These are phyloP conservation scores for Cladosporium sp. DNA, from an alignment of 2,329 filamentous ascomycete species.

Conservation along the genomic window DNA sequence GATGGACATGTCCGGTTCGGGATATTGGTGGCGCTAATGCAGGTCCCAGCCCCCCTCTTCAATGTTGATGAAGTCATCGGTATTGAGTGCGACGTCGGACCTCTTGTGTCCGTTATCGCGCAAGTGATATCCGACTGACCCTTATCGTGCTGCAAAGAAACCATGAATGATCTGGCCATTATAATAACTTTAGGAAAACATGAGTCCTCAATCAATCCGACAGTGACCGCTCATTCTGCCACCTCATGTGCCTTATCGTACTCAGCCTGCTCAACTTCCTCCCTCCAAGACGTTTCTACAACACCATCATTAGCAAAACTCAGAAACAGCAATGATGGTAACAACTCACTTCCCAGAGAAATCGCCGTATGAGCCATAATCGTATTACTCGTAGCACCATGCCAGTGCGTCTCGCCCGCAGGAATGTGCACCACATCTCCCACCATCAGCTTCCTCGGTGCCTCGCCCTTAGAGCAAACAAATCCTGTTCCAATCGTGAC, in stretches of 20 bases:
- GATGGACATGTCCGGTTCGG: not conserved
- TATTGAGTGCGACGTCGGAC: not conserved
- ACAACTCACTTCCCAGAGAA: conserved; percentile 38
- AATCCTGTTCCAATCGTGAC: conserved; percentile 46
- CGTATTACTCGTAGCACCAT: conserved; percentile 46
- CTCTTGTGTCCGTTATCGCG: not conserved
- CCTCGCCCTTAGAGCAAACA: conserved; percentile 47
- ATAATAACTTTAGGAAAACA: not conserved
- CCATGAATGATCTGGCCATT: not conserved
- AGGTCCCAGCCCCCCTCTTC: conserved; percentile 7
- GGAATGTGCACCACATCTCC: conserved; percentile 48
- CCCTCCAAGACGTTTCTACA: conserved; percentile 41
- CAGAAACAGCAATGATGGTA: not conserved
- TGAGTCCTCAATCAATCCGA: not conserved
- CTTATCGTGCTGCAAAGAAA: not conserved
- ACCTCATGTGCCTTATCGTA: conserved; percentile 37
- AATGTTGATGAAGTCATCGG: conserved; percentile 16
- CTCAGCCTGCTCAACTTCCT: conserved; percentile 42
- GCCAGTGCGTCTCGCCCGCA: conserved; percentile 49
- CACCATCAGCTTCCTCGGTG: conserved; percentile 40
- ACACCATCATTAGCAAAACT: not conserved
- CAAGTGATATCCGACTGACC: not conserved
- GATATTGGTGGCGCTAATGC: conserved; percentile 11
- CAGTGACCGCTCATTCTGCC: conserved; percentile 1
- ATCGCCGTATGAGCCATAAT: conserved; percentile 47